Evolutionary conservation across 148 eudicot genomes (phyloP).

Genomic region (Vaccinium darrowii): DNA sequence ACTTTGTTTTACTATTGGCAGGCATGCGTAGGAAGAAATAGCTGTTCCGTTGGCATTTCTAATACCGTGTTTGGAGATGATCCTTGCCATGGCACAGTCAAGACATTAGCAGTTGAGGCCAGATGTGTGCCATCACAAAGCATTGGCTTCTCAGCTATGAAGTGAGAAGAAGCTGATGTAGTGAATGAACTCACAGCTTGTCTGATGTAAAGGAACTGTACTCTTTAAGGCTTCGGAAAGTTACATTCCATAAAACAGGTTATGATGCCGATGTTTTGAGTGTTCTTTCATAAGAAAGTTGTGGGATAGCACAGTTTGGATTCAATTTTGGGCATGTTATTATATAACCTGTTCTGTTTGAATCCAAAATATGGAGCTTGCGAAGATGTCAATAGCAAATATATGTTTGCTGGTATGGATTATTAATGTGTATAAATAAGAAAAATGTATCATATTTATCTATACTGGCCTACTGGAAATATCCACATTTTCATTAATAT

Average conservation of each 20-base stretch:
- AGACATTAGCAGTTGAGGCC: slow-evolving; percentile 70
- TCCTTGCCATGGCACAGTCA: slow-evolving; percentile 64
- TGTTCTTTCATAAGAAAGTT: neutral
- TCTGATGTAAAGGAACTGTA: neutral
- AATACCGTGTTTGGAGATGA: slow-evolving; percentile 68
- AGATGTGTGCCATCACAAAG: slow-evolving; percentile 41
- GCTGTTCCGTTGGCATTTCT: slow-evolving; percentile 62
- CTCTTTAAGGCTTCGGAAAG: neutral
- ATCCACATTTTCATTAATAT: neutral
- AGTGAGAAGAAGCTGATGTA: slow-evolving; percentile 9
- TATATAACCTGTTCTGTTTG: neutral
- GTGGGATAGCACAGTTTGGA: neutral
- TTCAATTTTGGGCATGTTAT: neutral
- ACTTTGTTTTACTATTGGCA: slow-evolving; percentile 20
- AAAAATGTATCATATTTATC: neutral
- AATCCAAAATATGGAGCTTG: slow-evolving; percentile 5
- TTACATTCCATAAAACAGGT: neutral
- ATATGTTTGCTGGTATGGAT: neutral
- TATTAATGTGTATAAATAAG: neutral
- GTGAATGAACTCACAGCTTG: neutral
- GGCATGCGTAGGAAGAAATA: slow-evolving; percentile 76
- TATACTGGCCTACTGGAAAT: neutral
- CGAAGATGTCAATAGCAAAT: neutral
- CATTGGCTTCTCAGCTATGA: slow-evolving; percentile 27
- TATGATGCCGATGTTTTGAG: neutral